Evolutionary conservation across 768 basidiomycete genomes (phyloP).

Genomic region (Aureoboletus auriporus): DNA sequence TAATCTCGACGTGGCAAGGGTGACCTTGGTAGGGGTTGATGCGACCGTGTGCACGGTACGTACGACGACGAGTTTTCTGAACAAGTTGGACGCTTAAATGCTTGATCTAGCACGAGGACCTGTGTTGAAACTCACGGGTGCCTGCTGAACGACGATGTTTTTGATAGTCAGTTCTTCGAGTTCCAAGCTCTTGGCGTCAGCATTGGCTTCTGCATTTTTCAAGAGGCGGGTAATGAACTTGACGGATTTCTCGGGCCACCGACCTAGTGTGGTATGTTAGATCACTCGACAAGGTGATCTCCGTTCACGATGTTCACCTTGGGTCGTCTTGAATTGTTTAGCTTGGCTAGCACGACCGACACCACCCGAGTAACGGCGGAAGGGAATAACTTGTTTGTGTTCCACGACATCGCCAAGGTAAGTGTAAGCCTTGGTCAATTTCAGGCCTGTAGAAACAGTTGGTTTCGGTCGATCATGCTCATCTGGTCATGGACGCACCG

Average conservation of each 20-base stretch:
- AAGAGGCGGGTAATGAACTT: conserved; percentile 90
- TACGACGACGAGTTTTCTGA: conserved; percentile 97
- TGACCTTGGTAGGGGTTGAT: conserved; percentile 99
- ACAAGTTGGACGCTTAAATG: neutral
- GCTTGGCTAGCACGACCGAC: conserved; percentile 94
- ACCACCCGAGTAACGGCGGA: conserved; percentile 92
- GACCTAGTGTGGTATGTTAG: conserved; percentile 54
- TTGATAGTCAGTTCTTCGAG: conserved; percentile 91
- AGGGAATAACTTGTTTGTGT: conserved; percentile 96
- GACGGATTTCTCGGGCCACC: conserved; percentile 99
- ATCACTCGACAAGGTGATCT: neutral
- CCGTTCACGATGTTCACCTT: conserved; percentile 57
- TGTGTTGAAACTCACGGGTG: conserved; percentile 63
- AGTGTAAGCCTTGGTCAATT: conserved; percentile 89
- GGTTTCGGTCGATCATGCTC: neutral
- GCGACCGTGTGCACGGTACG: conserved; percentile 96
- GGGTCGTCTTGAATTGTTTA: conserved; percentile 94
- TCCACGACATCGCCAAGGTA: conserved; percentile 94
- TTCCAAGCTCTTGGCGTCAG: conserved; percentile 94
- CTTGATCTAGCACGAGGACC: neutral
- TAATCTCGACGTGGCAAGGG: conserved; percentile 94
- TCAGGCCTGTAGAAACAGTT: conserved; percentile 59
- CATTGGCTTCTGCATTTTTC: conserved; percentile 99
- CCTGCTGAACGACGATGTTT: conserved; percentile 98
- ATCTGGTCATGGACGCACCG: conserved; percentile 47